A percentile compares a stretch with the other conserved stretches of the same genome.
Evolutionary conservation across 345 rosid species (phyloP).

Genomic region (Passiflora organensis): DNA sequence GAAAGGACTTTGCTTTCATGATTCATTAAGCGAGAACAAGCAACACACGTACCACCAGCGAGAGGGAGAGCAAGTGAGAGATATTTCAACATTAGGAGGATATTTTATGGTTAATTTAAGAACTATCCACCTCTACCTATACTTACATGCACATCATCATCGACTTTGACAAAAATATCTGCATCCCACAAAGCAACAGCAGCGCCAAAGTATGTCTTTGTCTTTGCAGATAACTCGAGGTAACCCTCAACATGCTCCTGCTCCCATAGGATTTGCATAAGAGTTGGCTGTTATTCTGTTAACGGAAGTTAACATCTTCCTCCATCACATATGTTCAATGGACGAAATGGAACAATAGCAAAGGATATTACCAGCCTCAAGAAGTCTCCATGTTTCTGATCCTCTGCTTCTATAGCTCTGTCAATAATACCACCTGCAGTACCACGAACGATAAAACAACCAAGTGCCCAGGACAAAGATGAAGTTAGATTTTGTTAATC

Average conservation of each 20-base stretch:
- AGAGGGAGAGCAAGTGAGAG: no score
- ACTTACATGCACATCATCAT: constrained; percentile 96
- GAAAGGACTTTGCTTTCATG: no score
- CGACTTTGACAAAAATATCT: constrained; percentile 93
- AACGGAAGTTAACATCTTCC: background rate
- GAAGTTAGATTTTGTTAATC: constrained; percentile 6
- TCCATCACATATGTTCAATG: background rate
- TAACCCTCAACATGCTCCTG: constrained; percentile 98
- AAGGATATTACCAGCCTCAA: constrained; percentile 69
- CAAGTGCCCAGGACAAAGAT: constrained; percentile 4
- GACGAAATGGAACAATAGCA: constrained; percentile 2
- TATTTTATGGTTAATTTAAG: background rate
- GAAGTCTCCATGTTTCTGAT: constrained; percentile 83
- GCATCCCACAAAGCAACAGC: constrained; percentile 95
- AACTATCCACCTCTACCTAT: constrained; percentile 50
- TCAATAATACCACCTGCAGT: constrained; percentile 94
- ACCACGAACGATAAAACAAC: constrained; percentile 43
- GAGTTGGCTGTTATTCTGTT: background rate
- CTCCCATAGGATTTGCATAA: constrained; percentile 20
- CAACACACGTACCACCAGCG: background rate
- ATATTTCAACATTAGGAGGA: background rate
- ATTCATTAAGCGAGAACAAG: no score
- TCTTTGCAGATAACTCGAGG: constrained; percentile 93
- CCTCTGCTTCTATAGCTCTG: constrained; percentile 96
- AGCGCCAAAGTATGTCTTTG: constrained; percentile 75